A percentile compares a stretch with the other conserved stretches of the same genome.
These are phyloP conservation scores for Phytophthora fragariae DNA, from an alignment of 352 stramenopile genomes.

Conservation along the genomic window DNA sequence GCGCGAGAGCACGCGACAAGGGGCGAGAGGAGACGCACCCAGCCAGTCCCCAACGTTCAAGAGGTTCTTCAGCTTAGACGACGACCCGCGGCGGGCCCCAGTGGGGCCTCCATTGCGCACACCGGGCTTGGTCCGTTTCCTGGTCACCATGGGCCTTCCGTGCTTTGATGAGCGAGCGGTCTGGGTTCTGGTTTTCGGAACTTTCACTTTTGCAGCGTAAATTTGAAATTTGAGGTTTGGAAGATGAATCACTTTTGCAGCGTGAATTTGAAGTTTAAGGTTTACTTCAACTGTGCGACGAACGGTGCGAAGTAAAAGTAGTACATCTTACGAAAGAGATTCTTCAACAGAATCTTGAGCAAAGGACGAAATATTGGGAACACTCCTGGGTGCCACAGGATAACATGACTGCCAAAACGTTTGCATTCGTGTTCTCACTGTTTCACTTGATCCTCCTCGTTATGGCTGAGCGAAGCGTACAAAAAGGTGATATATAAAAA, in stretches of 20 bases:
- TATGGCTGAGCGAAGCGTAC: conserved; percentile 14
- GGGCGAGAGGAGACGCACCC: neutral
- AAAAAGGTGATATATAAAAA: conserved; percentile 26
- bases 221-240: neutral
- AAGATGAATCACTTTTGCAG: no score
- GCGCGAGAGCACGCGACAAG: neutral
- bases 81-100: neutral
- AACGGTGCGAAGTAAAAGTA: no score
- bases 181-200: no score
- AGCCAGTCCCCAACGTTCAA: conserved; percentile 1
- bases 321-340: no score
- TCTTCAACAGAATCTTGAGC: no score
- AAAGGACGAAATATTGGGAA: no score
- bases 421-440: conserved; percentile 4
- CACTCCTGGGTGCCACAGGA: no score
- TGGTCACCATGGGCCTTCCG: conserved; percentile 1
- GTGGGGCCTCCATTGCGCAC: neutral
- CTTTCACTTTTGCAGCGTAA: neutral
- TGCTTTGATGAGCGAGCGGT: neutral
- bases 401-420: neutral
- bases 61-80: neutral
- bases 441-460: conserved; percentile 6
- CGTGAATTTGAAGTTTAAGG: no score
- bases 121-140: neutral
- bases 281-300: no score